Evolutionary conservation across 371 early-diverging fungal genomes (phyloP), one percentile per base, ranked within the genome.

Genomic region (Umbelopsis sp.): DNA sequence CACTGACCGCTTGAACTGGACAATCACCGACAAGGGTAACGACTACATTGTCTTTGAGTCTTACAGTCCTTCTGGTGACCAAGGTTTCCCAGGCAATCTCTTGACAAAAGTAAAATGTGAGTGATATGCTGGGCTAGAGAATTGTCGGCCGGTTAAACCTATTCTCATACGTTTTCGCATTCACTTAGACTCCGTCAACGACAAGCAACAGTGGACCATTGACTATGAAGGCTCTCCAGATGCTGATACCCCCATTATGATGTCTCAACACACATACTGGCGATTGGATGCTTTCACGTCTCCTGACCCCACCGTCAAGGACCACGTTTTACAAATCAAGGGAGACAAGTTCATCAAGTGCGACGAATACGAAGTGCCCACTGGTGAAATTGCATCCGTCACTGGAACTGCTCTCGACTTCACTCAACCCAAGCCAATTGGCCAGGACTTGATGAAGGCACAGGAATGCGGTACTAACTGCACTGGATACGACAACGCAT

Each of bases 401-500:
- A 65, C 35, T 7, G 74, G 70, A 22, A 70, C 70, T 18, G 46
- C 74, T 24, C 65, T 70, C 14, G 74, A 74, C 50, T 74, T 74
- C 70, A 64, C 63, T 45, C 18, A 53, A 12, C 46, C 68, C 52
- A 74, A 74, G 57, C n/a, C 74, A 2, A 74, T 70, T 20, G 74
- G 70, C 32, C 44, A 68, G 37, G 74, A 74, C 41, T 44, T 74
- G 4, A 29, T 65, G 10, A 6, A 68, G n/a, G 70, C 74, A 8
- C 57, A 52, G 0, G 44, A 73, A 22, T 73, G 73, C 70, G 73
- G 73, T 63, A 63, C 46, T 35, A 66, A 70, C 44, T 74, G 74
- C 37, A 50, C 68, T 24, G 74, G 74, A 38, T 74, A 74, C 32
- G 78, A 78, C 38, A 80, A 79, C 50, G 72, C 71, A 18, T 79